Evolutionary conservation across 2,329 filamentous ascomycete genomes (phyloP).

Genomic region (Elsinoe necatrix): DNA sequence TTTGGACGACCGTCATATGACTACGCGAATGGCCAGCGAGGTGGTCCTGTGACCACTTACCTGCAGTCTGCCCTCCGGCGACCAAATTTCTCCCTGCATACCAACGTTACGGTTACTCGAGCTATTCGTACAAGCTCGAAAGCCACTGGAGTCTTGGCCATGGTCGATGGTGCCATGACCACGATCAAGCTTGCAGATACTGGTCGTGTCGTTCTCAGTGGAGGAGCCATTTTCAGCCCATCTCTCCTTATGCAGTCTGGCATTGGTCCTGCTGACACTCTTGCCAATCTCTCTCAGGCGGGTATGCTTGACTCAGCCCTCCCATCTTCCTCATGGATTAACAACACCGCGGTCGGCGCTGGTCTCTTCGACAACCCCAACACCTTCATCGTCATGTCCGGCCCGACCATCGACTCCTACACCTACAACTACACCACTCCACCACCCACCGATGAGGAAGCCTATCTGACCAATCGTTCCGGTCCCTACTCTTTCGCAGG

Average conservation of each 20-base stretch:
- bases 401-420: constrained; percentile 15
- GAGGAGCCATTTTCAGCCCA: constrained; percentile 27
- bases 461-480: constrained; percentile 15
- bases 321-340: constrained; percentile 39
- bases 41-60: constrained; percentile 43
- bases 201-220: constrained; percentile 32
- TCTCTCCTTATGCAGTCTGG: constrained; percentile 34
- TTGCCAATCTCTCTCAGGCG: constrained; percentile 25
- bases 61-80: constrained; percentile 39
- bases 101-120: constrained; percentile 37
- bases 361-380: constrained; percentile 32
- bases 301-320: constrained; percentile 29
- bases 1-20: constrained; percentile 44
- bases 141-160: constrained; percentile 36
- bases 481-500: constrained; percentile 30
- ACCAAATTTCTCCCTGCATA: constrained; percentile 39
- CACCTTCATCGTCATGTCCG: constrained; percentile 16
- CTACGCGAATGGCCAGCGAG: constrained; percentile 43
- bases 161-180: constrained; percentile 21
- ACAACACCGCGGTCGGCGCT: constrained; percentile 42
- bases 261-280: constrained; percentile 25
- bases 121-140: constrained; percentile 35
- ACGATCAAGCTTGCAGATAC: constrained; percentile 26
- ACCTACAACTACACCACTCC: constrained; percentile 15
- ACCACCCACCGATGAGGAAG: constrained; percentile 3